Evolutionary conservation across 1,139 yeast species (phyloP).

Genomic region (Williopsis jadinii): DNA sequence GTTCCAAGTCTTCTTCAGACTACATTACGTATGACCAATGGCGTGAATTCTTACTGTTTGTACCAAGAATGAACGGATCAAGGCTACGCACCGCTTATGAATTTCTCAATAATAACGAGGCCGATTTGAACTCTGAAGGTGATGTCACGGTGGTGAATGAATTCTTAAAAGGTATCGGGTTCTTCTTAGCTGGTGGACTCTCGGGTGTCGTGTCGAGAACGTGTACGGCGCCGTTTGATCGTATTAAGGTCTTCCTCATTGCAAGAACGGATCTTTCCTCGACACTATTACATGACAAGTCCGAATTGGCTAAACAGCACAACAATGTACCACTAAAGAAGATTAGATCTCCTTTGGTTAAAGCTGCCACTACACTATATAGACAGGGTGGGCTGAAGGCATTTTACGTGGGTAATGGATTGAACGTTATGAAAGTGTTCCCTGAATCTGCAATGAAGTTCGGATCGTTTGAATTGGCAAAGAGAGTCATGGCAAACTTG

Average conservation of each 20-base stretch:
- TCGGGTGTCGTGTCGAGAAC: constrained; percentile 97
- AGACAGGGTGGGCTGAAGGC: constrained; percentile 82
- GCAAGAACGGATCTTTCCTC: constrained; percentile 83
- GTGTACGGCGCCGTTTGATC: constrained; percentile 94
- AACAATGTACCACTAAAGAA: constrained; percentile 27
- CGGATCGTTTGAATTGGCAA: constrained; percentile 89
- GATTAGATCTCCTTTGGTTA: constrained; percentile 60
- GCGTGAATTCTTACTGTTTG: constrained; percentile 70
- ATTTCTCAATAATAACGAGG: constrained; percentile 60
- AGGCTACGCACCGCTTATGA: constrained; percentile 75
- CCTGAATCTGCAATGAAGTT: constrained; percentile 98
- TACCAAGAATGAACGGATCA: constrained; percentile 69
- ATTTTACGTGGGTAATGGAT: constrained; percentile 92
- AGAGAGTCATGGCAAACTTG: constrained; percentile 61
- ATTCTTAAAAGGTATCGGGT: constrained; percentile 78
- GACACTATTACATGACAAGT: constrained; percentile 53
- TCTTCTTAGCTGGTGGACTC: constrained; percentile 87
- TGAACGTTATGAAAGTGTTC: constrained; percentile 87
- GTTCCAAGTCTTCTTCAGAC: constrained; percentile 36
- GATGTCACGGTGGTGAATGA: constrained; percentile 82
- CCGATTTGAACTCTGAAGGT: constrained; percentile 83
- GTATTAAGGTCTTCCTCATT: constrained; percentile 86
- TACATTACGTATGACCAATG: constrained; percentile 80
- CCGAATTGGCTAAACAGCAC: constrained; percentile 27
- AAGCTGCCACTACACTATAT: constrained; percentile 79